Evolutionary conservation across 768 basidiomycete genomes (phyloP), one percentile per base, ranked within the genome.

Genomic region (Tephrocybe sp.): DNA sequence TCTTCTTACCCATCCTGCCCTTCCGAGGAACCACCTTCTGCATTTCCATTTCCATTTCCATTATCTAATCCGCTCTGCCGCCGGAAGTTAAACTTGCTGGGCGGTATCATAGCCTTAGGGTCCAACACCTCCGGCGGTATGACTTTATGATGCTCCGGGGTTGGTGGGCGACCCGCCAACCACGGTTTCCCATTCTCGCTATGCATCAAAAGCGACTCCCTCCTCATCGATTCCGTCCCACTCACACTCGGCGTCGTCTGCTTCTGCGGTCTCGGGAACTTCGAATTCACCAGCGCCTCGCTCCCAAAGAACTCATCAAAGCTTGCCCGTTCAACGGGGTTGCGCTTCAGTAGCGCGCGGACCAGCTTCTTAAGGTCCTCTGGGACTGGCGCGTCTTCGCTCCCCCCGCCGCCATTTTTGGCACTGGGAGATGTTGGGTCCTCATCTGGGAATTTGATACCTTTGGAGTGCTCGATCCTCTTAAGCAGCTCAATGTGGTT

Each of bases 401-500:
- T 80, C 6, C 76, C 78, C 1, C 75, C 75, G 0, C 72, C 70
- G 10, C 71, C 67, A 7, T 60, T 67, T 42, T 76, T 72, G n/a
- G 72, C 66, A n/a, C 73, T 48, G 38, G 69, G 55, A 11, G 75
- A 72, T 3, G 67, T 45, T 3, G 83, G 77, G 43, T 90, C 89
- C 62, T 98, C 95, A 62, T 98, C 96, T 0, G 96, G 96, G 56
- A 98, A 99, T 67, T 85, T 89, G 63, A 97, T 84, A 26, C 89
- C 90, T 64, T 89, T 91, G n/a, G 90, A 84, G 36, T 80, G 77
- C 64, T 97, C 95, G 51, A 98, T 98, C 79, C 82, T 89, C 74
- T 90, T 90, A 39, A 97, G 72, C 8, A 99, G 79, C 61, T 98
- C 97, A 60, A 98, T 89, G 65, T 98, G 96, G 63, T 98, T 99